These are phyloP conservation scores for Albugo laibachii DNA, from an alignment of 352 stramenopile genomes.

Conservation along the genomic window DNA sequence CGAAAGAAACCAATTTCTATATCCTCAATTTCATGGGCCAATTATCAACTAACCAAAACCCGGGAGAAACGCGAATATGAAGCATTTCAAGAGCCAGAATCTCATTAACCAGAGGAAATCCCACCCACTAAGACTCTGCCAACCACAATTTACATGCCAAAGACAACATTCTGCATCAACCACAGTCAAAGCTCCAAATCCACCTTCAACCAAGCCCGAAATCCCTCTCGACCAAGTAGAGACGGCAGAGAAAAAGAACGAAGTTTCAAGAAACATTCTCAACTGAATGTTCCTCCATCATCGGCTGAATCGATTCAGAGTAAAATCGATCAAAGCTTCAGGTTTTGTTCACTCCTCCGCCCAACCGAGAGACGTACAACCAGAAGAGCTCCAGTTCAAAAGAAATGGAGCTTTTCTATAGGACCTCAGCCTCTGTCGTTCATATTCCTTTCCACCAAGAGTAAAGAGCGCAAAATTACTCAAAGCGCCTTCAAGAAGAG, in stretches of 20 bases:
- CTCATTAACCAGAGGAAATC: slow-evolving; percentile 6
- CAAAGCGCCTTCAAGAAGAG: slow-evolving; percentile 4
- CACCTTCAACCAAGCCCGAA: not conserved
- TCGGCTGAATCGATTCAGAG: not conserved
- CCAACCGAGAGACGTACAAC: slow-evolving; percentile 34
- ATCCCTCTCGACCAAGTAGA: not conserved
- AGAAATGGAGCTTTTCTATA: slow-evolving; percentile 3
- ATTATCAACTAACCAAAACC: slow-evolving; percentile 50
- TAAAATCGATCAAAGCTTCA: slow-evolving; percentile 18
- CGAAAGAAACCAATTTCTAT: slow-evolving; percentile 48
- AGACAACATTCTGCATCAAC: not conserved
- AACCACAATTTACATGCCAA: not conserved
- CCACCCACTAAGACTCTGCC: slow-evolving; percentile 38
- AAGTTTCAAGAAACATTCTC: not conserved
- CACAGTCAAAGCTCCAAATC: not conserved
- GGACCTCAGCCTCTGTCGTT: slow-evolving; percentile 34
- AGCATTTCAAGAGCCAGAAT: not conserved
- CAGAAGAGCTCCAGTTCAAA: slow-evolving; percentile 11
- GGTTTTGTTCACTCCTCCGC: slow-evolving; percentile 44
- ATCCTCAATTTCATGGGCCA: slow-evolving; percentile 67
- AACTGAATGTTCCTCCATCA: not conserved
- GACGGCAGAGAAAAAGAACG: not conserved
- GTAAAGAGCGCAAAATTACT: slow-evolving; percentile 11
- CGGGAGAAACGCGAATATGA: slow-evolving; percentile 4
- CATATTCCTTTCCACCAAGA: slow-evolving; percentile 39